Percentiles rank a stretch among this genome's conserved stretches.
These are phyloP conservation scores for Ceratocystis cubensis DNA, from an alignment of 2,329 filamentous ascomycete genomes.

Conservation along the genomic window DNA sequence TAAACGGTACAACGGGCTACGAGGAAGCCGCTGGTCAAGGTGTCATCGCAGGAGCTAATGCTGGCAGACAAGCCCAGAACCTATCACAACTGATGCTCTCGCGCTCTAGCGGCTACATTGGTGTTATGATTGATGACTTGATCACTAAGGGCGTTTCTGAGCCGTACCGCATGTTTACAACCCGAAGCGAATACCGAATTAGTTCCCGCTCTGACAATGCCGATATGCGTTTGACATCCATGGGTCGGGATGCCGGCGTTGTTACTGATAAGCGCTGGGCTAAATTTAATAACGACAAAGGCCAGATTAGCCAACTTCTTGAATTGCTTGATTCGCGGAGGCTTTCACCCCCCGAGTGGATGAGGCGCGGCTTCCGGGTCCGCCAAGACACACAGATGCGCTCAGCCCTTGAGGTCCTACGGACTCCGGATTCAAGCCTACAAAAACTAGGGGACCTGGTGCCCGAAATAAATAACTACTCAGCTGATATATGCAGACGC, in stretches of 20 bases:
- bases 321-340: conserved; percentile 44
- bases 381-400: conserved; percentile 54
- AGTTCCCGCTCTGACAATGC: conserved; percentile 87
- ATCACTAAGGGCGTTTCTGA: conserved; percentile 94
- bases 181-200: conserved; percentile 89
- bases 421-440: conserved; percentile 48
- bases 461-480: conserved; percentile 43
- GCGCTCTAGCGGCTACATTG: conserved; percentile 86
- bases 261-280: conserved; percentile 70
- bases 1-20: conserved; percentile 96
- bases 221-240: conserved; percentile 69
- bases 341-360: conserved; percentile 54
- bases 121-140: conserved; percentile 96
- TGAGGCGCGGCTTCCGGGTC: conserved; percentile 54
- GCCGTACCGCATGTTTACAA: conserved; percentile 97
- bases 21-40: conserved; percentile 95
- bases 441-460: conserved; percentile 46
- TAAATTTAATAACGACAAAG: conserved; percentile 50
- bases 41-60: conserved; percentile 84
- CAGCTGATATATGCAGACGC: conserved; percentile 48
- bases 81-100: conserved; percentile 55
- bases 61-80: conserved; percentile 62
- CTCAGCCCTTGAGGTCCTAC: conserved; percentile 67
- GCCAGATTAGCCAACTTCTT: conserved; percentile 55
- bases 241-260: conserved; percentile 63